A percentile compares a stretch with the other conserved stretches of the same genome.
These are phyloP conservation scores for Chaetomidium leptoderma DNA, from an alignment of 495 filamentous ascomycete species.

Conservation along the genomic window DNA sequence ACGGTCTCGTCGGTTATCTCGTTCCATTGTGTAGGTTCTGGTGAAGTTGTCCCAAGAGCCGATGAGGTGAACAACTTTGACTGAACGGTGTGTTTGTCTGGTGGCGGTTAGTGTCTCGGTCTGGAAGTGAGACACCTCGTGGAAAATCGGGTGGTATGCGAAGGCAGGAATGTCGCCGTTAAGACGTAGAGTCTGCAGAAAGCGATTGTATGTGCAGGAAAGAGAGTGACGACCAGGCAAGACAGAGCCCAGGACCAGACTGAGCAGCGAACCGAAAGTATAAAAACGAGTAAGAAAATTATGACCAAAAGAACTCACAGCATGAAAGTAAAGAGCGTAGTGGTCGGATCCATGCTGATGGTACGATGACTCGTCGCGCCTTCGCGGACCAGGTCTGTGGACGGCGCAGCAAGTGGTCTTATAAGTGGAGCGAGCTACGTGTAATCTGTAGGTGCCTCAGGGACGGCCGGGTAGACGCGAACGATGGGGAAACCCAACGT, in stretches of 20 bases:
- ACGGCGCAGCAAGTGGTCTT: constrained; percentile 18
- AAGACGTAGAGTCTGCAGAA: constrained; percentile 17
- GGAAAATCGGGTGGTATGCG: not conserved
- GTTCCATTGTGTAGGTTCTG: constrained; percentile 70
- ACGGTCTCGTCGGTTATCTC: constrained; percentile 62
- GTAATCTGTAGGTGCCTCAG: not conserved
- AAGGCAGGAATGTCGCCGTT: not conserved
- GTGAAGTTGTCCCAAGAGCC: constrained; percentile 94
- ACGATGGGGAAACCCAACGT: constrained; percentile 1
- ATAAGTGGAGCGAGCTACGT: constrained; percentile 21
- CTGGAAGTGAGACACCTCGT: not conserved
- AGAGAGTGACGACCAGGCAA: constrained; percentile 11
- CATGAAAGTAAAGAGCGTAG: constrained; percentile 71
- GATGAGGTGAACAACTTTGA: constrained; percentile 69
- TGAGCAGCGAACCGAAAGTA: constrained; percentile 17
- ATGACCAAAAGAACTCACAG: constrained; percentile 52
- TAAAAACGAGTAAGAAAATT: constrained; percentile 47
- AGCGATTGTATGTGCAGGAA: not conserved
- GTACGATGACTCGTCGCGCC: constrained; percentile 18
- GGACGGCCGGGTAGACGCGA: constrained; percentile 7
- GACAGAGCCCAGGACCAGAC: constrained; percentile 21
- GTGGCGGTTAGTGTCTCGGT: constrained; percentile 9
- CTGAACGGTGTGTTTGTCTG: constrained; percentile 62
- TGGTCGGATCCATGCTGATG: constrained; percentile 57
- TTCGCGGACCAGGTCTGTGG: not conserved